Base-by-base conservation (phyloP, 352 stramenopile species). In the Phytophthora foliorum region DNA sequence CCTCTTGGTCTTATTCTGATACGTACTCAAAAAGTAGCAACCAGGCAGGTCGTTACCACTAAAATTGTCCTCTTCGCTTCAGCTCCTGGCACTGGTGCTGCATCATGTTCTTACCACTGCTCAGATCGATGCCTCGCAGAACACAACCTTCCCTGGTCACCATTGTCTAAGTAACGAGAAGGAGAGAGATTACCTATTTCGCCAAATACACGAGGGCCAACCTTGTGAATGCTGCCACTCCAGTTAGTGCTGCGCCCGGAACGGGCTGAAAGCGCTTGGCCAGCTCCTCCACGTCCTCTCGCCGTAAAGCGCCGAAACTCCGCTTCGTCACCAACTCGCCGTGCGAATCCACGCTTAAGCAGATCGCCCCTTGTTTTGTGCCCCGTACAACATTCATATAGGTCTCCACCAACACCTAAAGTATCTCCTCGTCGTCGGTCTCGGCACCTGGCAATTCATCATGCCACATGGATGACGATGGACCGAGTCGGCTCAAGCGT, bases 291-390 rank as follows among this genome's bases (percentile, higher is more conserved):
- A 19, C 69, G 48, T 22, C 16, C 39, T 50, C 57, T 51, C 36
- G 39, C 24, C 9, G 67, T 14, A 44, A 72, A 72, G 36, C 57
- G 68, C 24, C 68, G 68, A 49, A 63, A 61, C 34, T 75, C 67
- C 17, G 24, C 24, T 38, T 68, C 57, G 19, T 69, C 50, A 16
- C 34, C 25, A 21, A 38, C 21, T 34, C 67, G 55, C 16, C 67
- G 67, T 39, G 16, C 25, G 42, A 62, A 25, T 17, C 34, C 41
- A 22, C 67, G 55, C 22, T 59, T 44, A 24, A 61, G 22, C 34
- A 45, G 60, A 6, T 31, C 59, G 16, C 39, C 59, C 9, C 39
- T 71, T 13, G 9, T 44, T 11, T 22, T 75, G 25, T 67, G 49
- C 39, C 57, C 60, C 13, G n/a, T 27, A 9, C 67, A 69, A 17